Evolutionary conservation across 371 early-diverging fungal genomes (phyloP).

Genomic region (Syncephalastrum contaminatum): DNA sequence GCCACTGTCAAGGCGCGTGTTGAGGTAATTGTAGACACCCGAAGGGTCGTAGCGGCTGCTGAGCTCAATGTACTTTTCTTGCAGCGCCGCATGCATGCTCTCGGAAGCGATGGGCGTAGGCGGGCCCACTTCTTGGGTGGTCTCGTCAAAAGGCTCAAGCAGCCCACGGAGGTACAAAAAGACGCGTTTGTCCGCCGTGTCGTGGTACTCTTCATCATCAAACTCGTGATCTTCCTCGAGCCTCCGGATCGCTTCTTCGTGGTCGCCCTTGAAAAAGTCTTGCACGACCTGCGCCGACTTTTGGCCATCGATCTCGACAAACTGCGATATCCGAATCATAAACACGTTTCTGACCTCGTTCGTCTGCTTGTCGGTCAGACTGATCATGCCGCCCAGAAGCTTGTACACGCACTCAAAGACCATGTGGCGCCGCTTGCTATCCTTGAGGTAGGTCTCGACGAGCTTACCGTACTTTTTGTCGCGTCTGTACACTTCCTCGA

Average conservation of each 20-base stretch:
- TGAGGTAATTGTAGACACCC: slow-evolving; percentile 63
- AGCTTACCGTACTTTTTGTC: slow-evolving; percentile 66
- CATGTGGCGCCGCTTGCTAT: slow-evolving; percentile 52
- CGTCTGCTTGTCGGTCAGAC: slow-evolving; percentile 54
- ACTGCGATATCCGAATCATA: slow-evolving; percentile 61
- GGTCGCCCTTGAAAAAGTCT: slow-evolving; percentile 61
- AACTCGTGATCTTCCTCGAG: slow-evolving; percentile 54
- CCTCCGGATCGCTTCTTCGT: slow-evolving; percentile 55
- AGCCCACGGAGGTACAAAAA: slow-evolving; percentile 70
- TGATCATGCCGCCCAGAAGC: slow-evolving; percentile 45
- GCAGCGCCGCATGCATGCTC: slow-evolving; percentile 27
- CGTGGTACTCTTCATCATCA: slow-evolving; percentile 46
- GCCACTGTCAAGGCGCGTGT: slow-evolving; percentile 55
- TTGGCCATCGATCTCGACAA: slow-evolving; percentile 71
- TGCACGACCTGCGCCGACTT: slow-evolving; percentile 62
- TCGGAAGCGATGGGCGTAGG: background rate
- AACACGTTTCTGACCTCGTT: slow-evolving; percentile 59
- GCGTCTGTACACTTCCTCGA: slow-evolving; percentile 64
- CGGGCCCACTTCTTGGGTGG: slow-evolving; percentile 1
- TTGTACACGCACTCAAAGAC: slow-evolving; percentile 63
- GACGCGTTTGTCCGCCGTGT: slow-evolving; percentile 48
- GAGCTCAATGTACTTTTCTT: slow-evolving; percentile 69
- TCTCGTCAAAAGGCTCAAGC: slow-evolving; percentile 47
- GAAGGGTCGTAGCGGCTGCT: slow-evolving; percentile 71
- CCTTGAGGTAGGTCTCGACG: slow-evolving; percentile 68